These are phyloP conservation scores for Leccinum variicolor DNA, from an alignment of 768 basidiomycete genomes.

Conservation along the genomic window DNA sequence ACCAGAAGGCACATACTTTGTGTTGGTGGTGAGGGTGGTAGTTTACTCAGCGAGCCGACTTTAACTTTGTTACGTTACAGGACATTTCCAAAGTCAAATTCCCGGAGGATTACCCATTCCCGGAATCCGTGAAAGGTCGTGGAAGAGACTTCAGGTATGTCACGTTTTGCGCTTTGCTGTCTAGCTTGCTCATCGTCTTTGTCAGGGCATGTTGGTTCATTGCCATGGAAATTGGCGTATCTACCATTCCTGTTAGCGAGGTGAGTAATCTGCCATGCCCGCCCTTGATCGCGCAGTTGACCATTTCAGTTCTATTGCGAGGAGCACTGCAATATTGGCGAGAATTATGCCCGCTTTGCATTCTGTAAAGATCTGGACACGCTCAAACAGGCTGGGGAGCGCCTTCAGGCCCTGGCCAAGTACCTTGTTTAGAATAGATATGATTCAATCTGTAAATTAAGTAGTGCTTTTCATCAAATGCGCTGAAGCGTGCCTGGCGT, in stretches of 20 bases:
- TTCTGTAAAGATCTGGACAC: slow-evolving; percentile 96
- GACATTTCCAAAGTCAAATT: slow-evolving; percentile 76
- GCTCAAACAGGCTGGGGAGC: slow-evolving; percentile 73
- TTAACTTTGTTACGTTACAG: slow-evolving; percentile 34
- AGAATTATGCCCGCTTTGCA: slow-evolving; percentile 83
- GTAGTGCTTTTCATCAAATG: background rate
- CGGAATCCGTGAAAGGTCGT: slow-evolving; percentile 66
- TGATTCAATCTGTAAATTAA: background rate
- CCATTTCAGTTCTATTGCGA: slow-evolving; percentile 80
- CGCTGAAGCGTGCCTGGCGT: background rate
- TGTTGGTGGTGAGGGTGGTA: slow-evolving; percentile 63
- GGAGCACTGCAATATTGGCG: slow-evolving; percentile 82
- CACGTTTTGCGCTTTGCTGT: background rate
- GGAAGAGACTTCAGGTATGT: slow-evolving; percentile 83
- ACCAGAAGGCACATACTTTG: slow-evolving; percentile 90
- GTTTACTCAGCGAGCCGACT: background rate
- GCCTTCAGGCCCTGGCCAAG: slow-evolving; percentile 71
- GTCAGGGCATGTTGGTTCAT: slow-evolving; percentile 92
- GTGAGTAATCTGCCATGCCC: slow-evolving; percentile 39
- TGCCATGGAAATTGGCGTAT: slow-evolving; percentile 85
- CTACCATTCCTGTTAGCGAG: slow-evolving; percentile 94
- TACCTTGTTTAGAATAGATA: slow-evolving; percentile 41
- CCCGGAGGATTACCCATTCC: slow-evolving; percentile 84
- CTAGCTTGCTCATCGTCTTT: slow-evolving; percentile 9
- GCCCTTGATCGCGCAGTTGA: slow-evolving; percentile 3